Base-by-base conservation (phyloP, 768 basidiomycete species). In the Stropharia rugosoannulata region DNA sequence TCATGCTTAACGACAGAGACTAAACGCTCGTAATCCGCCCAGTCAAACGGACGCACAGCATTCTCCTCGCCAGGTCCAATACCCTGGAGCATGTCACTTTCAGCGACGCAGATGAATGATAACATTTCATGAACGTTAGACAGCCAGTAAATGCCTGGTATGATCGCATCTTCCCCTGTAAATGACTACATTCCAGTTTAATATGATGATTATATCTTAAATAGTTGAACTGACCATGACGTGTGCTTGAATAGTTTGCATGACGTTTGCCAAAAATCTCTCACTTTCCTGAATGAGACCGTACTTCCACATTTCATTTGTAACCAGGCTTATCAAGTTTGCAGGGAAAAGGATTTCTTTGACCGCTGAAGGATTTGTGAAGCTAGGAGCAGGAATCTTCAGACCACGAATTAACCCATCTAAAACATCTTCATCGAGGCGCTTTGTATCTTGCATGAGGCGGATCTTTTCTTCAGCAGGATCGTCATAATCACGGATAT, bases 281-380 rank as follows among this genome's bases (percentile, higher is more conserved):
- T 98, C 97, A 74, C 94, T 96, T 73, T 99, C 97, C 13, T 86
- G 81, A 62, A 98, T 98, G 61, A 99, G 84, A 47, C 95, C 94
- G 65, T 96, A 95, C 73, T 97, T 98, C 97, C 97, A 98, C 97
- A 99, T 99, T 73, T 98, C 97, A 71, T 99, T 99, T n/a, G 95
- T 96, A 61, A 97, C 88, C 45, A 98, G 76, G 68, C 91, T 93
- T 73, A 99, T 98, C 57, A 99, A 83, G 70, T 98, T 98, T 22
- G 97, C 95, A 10, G 97, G 97, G 87, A 99, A 99, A 40, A 99
- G 80, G 51, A 99, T 95, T 70, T 99, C 97, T 73, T 98, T 98
- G 59, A 93, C 87, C 16, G 89, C 86, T n/a, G 95, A 91, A 1
- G 95, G 91, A 65, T 90, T 96, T 44, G 89, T 89, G 42, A 93